Conservation (phyloP, 1,284 basidiomycete genomes). For the Kalmanozyma brasiliensis region DNA sequence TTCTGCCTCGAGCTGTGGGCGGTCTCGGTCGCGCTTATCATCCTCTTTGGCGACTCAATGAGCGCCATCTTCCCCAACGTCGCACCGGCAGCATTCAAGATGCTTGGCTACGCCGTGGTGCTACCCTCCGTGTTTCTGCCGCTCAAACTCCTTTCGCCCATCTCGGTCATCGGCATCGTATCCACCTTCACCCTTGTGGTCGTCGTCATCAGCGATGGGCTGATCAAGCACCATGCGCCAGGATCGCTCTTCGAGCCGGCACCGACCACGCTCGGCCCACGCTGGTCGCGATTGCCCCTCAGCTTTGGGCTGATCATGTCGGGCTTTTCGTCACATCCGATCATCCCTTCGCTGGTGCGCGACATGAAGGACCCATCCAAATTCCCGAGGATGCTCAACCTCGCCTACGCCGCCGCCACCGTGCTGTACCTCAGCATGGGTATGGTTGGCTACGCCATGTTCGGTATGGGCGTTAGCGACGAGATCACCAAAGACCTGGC, state of each 20-base stretch:
- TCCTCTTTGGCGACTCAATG: slow-evolving; percentile 63
- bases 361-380: slow-evolving; percentile 87
- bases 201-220: slow-evolving; percentile 85
- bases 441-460: slow-evolving; percentile 87
- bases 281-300: slow-evolving; percentile 71
- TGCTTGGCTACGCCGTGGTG: slow-evolving; percentile 53
- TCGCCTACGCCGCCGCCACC: slow-evolving; percentile 86
- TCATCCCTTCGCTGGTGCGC: slow-evolving; percentile 86
- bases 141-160: slow-evolving; percentile 57
- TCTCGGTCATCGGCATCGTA: slow-evolving; percentile 69
- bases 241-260: slow-evolving; percentile 84
- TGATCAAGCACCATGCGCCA: slow-evolving; percentile 80
- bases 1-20: slow-evolving; percentile 66
- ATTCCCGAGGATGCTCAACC: slow-evolving; percentile 84
- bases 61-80: slow-evolving; percentile 47
- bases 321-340: slow-evolving; percentile 94
- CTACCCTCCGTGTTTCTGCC: slow-evolving; percentile 63
- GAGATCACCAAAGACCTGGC: slow-evolving; percentile 90
- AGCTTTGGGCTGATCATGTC: slow-evolving; percentile 92
- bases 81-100: slow-evolving; percentile 54
- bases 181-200: slow-evolving; percentile 74
- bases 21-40: slow-evolving; percentile 62
- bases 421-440: slow-evolving; percentile 83
- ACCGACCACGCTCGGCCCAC: slow-evolving; percentile 76
- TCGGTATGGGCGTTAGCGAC: slow-evolving; percentile 69